Evolutionary conservation across 306 rosid genomes (phyloP), one percentile per base, ranked within the genome.

Genomic region (Cicer chorassanicum): DNA sequence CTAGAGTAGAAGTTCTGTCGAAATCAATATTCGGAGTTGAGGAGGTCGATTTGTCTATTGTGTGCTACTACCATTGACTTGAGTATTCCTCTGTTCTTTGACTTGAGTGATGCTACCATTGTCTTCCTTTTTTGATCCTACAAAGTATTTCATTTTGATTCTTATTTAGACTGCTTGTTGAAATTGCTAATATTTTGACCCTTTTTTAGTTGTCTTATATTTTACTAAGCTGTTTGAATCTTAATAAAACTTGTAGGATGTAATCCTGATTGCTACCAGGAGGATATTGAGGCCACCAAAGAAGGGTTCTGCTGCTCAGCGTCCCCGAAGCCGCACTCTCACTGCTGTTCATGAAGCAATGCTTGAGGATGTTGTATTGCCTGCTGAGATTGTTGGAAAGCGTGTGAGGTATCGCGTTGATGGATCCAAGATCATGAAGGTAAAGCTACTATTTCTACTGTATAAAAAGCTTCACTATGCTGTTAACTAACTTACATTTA

Each of bases 311-410:
- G 97, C 97, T 43, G 90, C 65, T 42, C 93, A 88, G 45, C 90
- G 97, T 10, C 98, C 98, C 0, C 93, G 95, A 24, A 87, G 73
- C 84, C 90, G 98, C 0, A 93, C 98, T 1, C 90, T 93, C 8
- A 93, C 98, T n/a, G 75, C 98, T 79, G 95, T 93, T 43, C 98
- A 93, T 6, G 98, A 93, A 71, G 93, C 98, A 70, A 79, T 90
- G 84, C 69, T 93, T 21, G 97, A 93, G 78, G 98, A 93, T 78
- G 62, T 93, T 75, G 97, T 93, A 7, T 75, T 87, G 68, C 98
- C 98, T 62, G 97, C 98, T 14, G 97, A 93, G 77, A 93, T 91
- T 86, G 91, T 85, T 56, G 98, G 98, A n/a, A 93, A 93, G 86
- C 93, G 98, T 0, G 70, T 60, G 68, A 81, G 97, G 79, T 93